Percentiles rank a stretch among this genome's conserved stretches.
These are phyloP conservation scores for Metarhizium guizhouense DNA, from an alignment of 2,329 filamentous ascomycete genomes.

Conservation along the genomic window DNA sequence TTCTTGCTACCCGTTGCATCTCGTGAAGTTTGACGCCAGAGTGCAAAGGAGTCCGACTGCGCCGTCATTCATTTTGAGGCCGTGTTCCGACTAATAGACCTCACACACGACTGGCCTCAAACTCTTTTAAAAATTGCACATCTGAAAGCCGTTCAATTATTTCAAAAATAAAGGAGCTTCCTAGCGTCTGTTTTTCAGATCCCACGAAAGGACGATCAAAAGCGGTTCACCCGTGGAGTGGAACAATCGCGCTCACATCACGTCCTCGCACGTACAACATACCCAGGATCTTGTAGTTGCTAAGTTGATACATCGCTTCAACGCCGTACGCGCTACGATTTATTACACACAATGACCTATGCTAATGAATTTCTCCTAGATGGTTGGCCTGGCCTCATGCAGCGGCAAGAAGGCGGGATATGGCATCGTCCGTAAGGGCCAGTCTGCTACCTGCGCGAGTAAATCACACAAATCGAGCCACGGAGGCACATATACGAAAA, in stretches of 20 bases:
- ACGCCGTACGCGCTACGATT: neutral
- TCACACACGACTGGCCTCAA: neutral
- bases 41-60: neutral
- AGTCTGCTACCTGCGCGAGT: neutral
- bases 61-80: neutral
- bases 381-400: neutral
- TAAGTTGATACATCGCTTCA: neutral
- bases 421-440: neutral
- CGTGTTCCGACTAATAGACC: neutral
- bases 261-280: neutral
- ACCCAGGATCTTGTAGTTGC: neutral
- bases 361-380: neutral
- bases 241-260: neutral
- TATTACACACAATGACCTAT: neutral
- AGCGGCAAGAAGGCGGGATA: neutral
- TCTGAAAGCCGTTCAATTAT: neutral
- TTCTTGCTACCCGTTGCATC: neutral
- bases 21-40: neutral
- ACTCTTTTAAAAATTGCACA: neutral
- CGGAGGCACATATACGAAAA: neutral
- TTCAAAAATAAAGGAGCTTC: neutral
- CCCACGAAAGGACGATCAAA: neutral
- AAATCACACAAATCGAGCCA: neutral
- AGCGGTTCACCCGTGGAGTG: neutral
- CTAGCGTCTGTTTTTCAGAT: neutral